These are phyloP conservation scores for Penicillium sclerotigenum DNA, from an alignment of 2,329 filamentous ascomycete genomes.

Conservation along the genomic window DNA sequence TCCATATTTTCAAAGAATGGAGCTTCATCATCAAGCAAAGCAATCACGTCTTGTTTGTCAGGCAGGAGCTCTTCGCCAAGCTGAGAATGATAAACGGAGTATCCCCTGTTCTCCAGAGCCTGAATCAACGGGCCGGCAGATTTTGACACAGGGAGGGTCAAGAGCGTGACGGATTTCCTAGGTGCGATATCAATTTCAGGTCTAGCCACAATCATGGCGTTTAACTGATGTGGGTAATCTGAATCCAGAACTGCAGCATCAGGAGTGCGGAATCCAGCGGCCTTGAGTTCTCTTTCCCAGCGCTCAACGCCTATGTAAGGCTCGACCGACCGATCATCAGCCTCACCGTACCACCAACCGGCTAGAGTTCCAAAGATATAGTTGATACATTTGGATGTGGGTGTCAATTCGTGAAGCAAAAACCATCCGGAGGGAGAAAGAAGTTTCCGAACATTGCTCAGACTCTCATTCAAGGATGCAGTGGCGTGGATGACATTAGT, in stretches of 20 bases:
- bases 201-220: constrained; percentile 8
- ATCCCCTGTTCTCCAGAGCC: constrained; percentile 2
- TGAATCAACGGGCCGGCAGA: not conserved
- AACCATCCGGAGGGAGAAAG: constrained; percentile 47
- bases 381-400: constrained; percentile 13
- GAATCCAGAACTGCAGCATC: constrained; percentile 10
- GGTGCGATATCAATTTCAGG: not conserved
- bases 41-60: constrained; percentile 10
- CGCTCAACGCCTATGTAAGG: constrained; percentile 17
- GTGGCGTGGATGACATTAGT: constrained; percentile 31
- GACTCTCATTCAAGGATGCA: constrained; percentile 19
- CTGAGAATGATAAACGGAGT: not conserved
- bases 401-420: constrained; percentile 43
- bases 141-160: not conserved
- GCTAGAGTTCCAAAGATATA: constrained; percentile 36
- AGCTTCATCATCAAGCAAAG: constrained; percentile 10
- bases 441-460: constrained; percentile 28
- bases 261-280: constrained; percentile 16
- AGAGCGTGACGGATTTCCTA: not conserved
- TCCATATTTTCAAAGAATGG: constrained; percentile 15
- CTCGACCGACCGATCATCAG: constrained; percentile 16
- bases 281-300: constrained; percentile 19
- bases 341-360: constrained; percentile 40
- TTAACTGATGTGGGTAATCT: constrained; percentile 7
- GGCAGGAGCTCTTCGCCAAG: constrained; percentile 1